These are phyloP conservation scores for Solanum virginianum DNA, from an alignment of 257 asterid species.

Conservation along the genomic window DNA sequence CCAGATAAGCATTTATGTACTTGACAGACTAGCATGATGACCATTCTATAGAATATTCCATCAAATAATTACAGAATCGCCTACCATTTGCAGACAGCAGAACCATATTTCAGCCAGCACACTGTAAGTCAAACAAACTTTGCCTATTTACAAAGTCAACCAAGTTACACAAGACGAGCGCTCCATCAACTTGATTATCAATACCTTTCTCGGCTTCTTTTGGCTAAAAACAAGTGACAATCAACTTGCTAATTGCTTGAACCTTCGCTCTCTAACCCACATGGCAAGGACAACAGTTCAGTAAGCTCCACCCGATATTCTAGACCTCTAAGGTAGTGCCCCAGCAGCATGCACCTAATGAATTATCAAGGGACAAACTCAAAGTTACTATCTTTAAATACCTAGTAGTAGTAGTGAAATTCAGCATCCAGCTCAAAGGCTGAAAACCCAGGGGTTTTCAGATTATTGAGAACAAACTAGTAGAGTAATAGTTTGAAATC, in stretches of 20 bases:
- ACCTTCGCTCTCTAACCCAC: slow-evolving; percentile 8
- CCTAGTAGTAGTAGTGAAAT: not conserved
- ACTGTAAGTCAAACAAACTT: not conserved
- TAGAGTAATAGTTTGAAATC: not conserved
- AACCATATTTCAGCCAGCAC: not conserved
- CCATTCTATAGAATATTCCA: not conserved
- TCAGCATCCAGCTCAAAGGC: not conserved
- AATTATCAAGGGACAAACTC: not conserved
- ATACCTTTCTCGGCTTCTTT: not conserved
- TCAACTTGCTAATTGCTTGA: slow-evolving; percentile 16
- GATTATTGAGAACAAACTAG: not conserved
- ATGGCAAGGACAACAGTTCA: slow-evolving; percentile 55
- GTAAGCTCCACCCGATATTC: slow-evolving; percentile 74
- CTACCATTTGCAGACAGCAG: not conserved
- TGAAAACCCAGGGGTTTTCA: not conserved
- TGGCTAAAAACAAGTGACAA: not conserved
- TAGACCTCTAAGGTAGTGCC: slow-evolving; percentile 85
- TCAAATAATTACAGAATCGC: not conserved
- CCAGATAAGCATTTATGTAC: not conserved
- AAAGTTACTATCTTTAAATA: not conserved
- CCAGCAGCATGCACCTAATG: slow-evolving; percentile 84
- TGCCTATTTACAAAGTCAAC: not conserved
- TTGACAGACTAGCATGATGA: not conserved
- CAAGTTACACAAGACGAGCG: not conserved
- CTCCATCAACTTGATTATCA: slow-evolving; percentile 16